Base-by-base conservation (phyloP, 2,329 filamentous ascomycete species). In the Graphilbum ipis-grandicollis region DNA sequence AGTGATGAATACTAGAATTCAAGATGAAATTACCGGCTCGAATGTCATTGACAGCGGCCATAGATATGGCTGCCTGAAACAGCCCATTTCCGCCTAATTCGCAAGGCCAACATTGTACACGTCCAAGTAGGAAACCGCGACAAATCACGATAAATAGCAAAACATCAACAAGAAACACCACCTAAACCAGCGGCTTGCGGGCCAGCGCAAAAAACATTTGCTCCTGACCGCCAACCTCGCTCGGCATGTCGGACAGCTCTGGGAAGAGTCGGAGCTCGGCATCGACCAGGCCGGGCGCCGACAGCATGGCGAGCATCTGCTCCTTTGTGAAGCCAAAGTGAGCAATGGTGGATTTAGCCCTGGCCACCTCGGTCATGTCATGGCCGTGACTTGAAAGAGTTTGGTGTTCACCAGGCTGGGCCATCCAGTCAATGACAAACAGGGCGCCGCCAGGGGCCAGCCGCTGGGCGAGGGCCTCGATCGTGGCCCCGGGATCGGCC, bases 341-440 rank as follows among this genome's bases (percentile, higher is more conserved):
- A 0, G 22, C 39, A 1, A 45, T 28, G 2, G 42, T 44, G 15
- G 42, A 35, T 10, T 28, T 4, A 1, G 21, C 39, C 5, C 22
- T 14, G 10, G 15, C 19, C 9, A n/a, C 15, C 19, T 31, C 12
- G 4, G 4, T 19, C 10, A 23, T 5, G 9, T 15, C 33, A 13
- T 34, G 25, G 12, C 12, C 6, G 15, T 39, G 26, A n/a, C n/a
- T n/a, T n/a, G n/a, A n/a, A n/a, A n/a, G n/a, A n/a, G n/a, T n/a
- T n/a, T n/a, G n/a, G n/a, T n/a, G n/a, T n/a, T n/a, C n/a, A n/a
- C n/a, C n/a, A n/a, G n/a, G n/a, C n/a, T n/a, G n/a, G 3, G 23
- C 23, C 17, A 33, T 25, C 40, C 42, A 43, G 37, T 49, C 47
- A 19, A 49, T 38, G 3, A 49, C 43, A 4, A 49, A 31, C 9